A percentile compares a stretch with the other conserved stretches of the same genome.
These are phyloP conservation scores for Kalaharituber pfeilii DNA, from an alignment of 2,329 filamentous ascomycete genomes.

Conservation along the genomic window DNA sequence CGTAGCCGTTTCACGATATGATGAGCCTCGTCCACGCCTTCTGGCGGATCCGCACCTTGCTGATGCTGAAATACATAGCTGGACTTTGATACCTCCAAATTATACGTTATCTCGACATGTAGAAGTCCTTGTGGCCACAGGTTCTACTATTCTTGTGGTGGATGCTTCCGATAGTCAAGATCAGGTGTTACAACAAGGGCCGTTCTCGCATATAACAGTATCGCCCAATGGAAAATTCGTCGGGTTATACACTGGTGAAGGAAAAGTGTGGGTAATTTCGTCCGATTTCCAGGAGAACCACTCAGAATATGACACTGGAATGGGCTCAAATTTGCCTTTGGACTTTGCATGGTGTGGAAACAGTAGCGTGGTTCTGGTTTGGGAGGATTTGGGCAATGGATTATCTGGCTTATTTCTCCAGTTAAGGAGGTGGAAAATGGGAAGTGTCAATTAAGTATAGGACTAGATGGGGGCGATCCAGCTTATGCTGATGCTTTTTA, in stretches of 20 bases:
- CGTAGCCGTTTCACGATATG: slow-evolving; percentile 71
- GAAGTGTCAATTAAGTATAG: too few relatives aligned
- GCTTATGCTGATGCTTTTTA: too few relatives aligned
- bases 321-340: slow-evolving; percentile 55
- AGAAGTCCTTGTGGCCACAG: slow-evolving; percentile 75
- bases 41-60: slow-evolving; percentile 43
- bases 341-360: slow-evolving; percentile 94
- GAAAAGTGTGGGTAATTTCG: slow-evolving; percentile 79
- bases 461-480: too few relatives aligned
- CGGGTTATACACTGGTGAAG: slow-evolving; percentile 69
- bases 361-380: slow-evolving; percentile 80
- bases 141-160: slow-evolving; percentile 65
- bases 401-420: too few relatives aligned
- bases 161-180: slow-evolving; percentile 86
- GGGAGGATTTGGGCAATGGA: too few relatives aligned
- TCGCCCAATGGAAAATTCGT: slow-evolving; percentile 82
- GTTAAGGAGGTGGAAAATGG: too few relatives aligned
- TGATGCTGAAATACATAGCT: slow-evolving; percentile 64
- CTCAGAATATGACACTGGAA: slow-evolving; percentile 73
- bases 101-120: slow-evolving; percentile 84
- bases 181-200: slow-evolving; percentile 73
- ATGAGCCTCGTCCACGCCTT: slow-evolving; percentile 72
- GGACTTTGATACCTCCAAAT: slow-evolving; percentile 73
- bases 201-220: slow-evolving; percentile 76
- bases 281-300: slow-evolving; percentile 87